Conservation (phyloP, 2,329 filamentous ascomycete species). For the Epichloe brachyelytri region DNA sequence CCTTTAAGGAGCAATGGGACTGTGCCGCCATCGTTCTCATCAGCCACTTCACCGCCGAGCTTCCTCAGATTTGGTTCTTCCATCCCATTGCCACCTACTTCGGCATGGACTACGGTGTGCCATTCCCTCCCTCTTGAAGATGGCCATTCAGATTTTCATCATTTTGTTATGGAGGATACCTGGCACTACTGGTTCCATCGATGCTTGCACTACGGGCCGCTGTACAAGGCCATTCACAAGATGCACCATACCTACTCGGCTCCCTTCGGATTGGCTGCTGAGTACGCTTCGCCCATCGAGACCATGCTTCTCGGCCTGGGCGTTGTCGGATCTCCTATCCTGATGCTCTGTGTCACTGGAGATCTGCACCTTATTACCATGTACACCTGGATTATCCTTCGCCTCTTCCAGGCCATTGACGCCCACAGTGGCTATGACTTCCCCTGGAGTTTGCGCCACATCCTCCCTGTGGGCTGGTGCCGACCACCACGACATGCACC, state of each 20-base stretch:
- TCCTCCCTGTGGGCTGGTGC: conserved; percentile 96
- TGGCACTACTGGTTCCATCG: conserved; percentile 99
- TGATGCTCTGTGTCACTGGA: conserved; percentile 71
- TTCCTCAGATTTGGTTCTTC: conserved; percentile 98
- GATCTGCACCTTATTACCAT: conserved; percentile 94
- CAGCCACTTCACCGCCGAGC: conserved; percentile 93
- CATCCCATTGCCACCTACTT: conserved; percentile 91
- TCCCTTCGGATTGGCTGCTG: conserved; percentile 88
- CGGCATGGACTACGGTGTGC: conserved; percentile 76
- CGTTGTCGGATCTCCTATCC: conserved; percentile 66
- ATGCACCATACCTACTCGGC: conserved; percentile 98
- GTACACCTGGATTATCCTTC: conserved; percentile 90
- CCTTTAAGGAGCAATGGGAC: conserved; percentile 84
- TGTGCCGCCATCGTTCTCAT: conserved; percentile 88
- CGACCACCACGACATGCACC: conserved; percentile 91
- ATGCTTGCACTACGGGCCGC: conserved; percentile 79
- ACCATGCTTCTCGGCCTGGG: conserved; percentile 89
- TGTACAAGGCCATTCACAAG: conserved; percentile 97
- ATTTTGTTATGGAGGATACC: conserved; percentile 93
- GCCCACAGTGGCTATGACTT: conserved; percentile 97
- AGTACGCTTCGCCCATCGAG: conserved; percentile 96
- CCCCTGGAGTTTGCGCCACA: conserved; percentile 90
- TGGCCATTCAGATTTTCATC: conserved; percentile 80
- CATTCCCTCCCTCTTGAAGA: conserved; percentile 73
- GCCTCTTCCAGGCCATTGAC: conserved; percentile 95